phyloP scores from a whole-genome alignment of 1,284 basidiomycete genomes.

The Cryptococcus sp. region DNA sequence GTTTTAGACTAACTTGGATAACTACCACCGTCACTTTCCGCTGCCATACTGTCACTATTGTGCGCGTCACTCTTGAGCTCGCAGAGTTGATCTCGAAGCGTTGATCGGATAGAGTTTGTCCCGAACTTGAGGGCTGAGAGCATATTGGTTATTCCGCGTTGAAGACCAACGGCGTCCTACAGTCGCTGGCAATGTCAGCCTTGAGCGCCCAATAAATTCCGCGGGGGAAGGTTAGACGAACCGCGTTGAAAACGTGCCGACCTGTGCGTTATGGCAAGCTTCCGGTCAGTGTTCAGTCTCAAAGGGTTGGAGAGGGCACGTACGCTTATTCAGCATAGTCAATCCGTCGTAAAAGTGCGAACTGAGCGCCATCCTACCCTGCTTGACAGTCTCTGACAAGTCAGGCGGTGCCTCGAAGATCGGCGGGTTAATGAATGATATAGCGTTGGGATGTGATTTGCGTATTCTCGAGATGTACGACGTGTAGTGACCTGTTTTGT shows the following conservation, averaged over 20 bases:
- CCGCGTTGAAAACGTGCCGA: slow-evolving; percentile 38
- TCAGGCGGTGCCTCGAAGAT: slow-evolving; percentile 76
- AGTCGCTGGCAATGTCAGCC: slow-evolving; percentile 53
- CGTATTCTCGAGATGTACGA: slow-evolving; percentile 69
- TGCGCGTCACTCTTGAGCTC: slow-evolving; percentile 69
- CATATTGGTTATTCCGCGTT: slow-evolving; percentile 29
- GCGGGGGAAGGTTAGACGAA: slow-evolving; percentile 1
- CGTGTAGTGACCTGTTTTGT: slow-evolving; percentile 63
- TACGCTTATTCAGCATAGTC: slow-evolving; percentile 48
- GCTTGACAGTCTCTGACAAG: slow-evolving; percentile 63
- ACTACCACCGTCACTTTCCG: slow-evolving; percentile 14
- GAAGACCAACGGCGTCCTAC: slow-evolving; percentile 44
- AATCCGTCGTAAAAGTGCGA: slow-evolving; percentile 95
- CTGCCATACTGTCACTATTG: slow-evolving; percentile 55
- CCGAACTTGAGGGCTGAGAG: slow-evolving; percentile 65
- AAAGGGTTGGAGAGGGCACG: slow-evolving; percentile 1
- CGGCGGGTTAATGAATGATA: slow-evolving; percentile 87
- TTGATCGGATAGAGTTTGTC: slow-evolving; percentile 73
- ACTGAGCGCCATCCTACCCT: slow-evolving; percentile 74
- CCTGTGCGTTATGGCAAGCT: slow-evolving; percentile 9
- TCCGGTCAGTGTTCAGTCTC: neutral
- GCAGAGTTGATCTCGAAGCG: slow-evolving; percentile 78
- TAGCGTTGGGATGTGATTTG: slow-evolving; percentile 73
- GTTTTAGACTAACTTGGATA: slow-evolving; percentile 33
- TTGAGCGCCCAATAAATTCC: neutral